A percentile compares a stretch with the other conserved stretches of the same genome.
These are phyloP conservation scores for Tillandsia leiboldiana DNA, from an alignment of 176 grass and related monocot species.

Conservation along the genomic window DNA sequence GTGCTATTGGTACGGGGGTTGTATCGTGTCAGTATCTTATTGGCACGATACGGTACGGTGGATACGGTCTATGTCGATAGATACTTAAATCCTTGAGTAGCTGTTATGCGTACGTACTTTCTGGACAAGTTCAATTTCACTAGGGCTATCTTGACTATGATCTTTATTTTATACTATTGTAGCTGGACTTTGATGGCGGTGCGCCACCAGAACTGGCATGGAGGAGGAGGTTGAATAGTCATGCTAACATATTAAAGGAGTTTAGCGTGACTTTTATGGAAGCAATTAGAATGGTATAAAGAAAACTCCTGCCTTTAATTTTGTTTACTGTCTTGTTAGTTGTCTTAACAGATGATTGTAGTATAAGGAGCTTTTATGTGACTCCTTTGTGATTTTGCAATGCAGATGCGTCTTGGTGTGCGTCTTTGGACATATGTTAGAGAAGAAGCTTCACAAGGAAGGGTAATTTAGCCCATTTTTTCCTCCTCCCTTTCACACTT, in stretches of 20 bases:
- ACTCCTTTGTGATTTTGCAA: neutral
- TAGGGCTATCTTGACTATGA: neutral
- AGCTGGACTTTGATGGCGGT: slow-evolving; percentile 90
- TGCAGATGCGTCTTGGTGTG: slow-evolving; percentile 81
- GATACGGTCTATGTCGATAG: too few relatives aligned
- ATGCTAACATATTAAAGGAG: slow-evolving; percentile 90
- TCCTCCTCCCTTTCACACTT: neutral
- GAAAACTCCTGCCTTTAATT: slow-evolving; percentile 8
- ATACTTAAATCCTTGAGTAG: too few relatives aligned
- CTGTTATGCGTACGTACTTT: too few relatives aligned
- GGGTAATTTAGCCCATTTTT: slow-evolving; percentile 34
- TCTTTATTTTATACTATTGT: slow-evolving; percentile 5
- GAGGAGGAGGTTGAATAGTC: slow-evolving; percentile 81
- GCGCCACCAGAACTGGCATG: slow-evolving; percentile 82
- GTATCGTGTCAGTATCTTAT: too few relatives aligned
- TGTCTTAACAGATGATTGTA: neutral
- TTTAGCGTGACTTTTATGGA: slow-evolving; percentile 92
- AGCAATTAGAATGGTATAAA: slow-evolving; percentile 73
- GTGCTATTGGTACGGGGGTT: too few relatives aligned
- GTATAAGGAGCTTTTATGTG: neutral
- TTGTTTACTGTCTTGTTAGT: slow-evolving; percentile 15
- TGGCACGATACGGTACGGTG: too few relatives aligned
- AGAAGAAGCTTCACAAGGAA: slow-evolving; percentile 97
- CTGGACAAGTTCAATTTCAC: neutral
- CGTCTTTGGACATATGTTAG: slow-evolving; percentile 97